Base-by-base conservation (phyloP, 148 eudicot genomes). In the Dianthus caryophyllus region DNA sequence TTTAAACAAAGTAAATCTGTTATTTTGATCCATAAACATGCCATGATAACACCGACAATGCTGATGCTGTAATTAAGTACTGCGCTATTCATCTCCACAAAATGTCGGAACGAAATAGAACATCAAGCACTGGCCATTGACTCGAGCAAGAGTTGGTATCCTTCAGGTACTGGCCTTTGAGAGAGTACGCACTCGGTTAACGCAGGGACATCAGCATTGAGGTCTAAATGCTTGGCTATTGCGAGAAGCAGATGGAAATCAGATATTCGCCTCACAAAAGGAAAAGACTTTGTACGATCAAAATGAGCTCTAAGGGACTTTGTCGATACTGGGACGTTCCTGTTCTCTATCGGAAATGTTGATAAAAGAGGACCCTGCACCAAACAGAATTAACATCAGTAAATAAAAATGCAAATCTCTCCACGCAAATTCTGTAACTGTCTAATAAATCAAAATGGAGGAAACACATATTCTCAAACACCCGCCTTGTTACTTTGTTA, bases 281-380 rank as follows among this genome's bases (percentile, higher is more conserved):
- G 68, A 59, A 86, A 81, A 74, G 76, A 79, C 75, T 84, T 86
- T 58, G 84, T 61, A 55, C 93, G 85, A 38, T 90, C 90, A 71
- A 94, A 74, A 77, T 94, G 97, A 44, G 55, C 79, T 73, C 81
- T 90, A 65, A 94, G 73, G 17, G 97, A 87, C 48, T 63, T 84
- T 81, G 79, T 76, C 7, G 92, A 63, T 50, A 88, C 88, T 5
- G 87, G 83, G 9, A 75, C 11, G 41, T 64, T 80, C 81, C 99
- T 82, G 83, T 94, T 94, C 77, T 94, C 96, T 21, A 94, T 70
- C 0, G 99, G 99, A 58, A 90, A 94, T 66, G 81, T 75, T 17
- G 90, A 67, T 53, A 95, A 74, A 33, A 94, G 88, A 0, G 96
- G 96, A 11, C 97, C 99, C 99, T 94, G 97, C 76, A 80, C 49